Evolutionary conservation across 306 rosid genomes (phyloP), one percentile per base, ranked within the genome.

Genomic region (Quercus glauca): DNA sequence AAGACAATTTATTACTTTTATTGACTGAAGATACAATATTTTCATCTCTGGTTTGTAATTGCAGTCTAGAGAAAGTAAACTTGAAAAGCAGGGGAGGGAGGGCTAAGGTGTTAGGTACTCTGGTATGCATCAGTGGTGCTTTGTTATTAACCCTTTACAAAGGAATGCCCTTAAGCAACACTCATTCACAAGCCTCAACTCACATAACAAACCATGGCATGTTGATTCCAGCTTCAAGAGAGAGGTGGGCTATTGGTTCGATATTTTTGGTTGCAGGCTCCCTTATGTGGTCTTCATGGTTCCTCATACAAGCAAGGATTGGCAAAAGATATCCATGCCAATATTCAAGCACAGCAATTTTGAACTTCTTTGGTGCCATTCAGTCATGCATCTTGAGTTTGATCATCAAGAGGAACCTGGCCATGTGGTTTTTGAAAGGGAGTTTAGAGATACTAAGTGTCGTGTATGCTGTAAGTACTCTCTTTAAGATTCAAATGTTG

Each of bases 241-340:
- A 80, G 77, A 89, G 80, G 74, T 90, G 97, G 97, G 79, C 83
- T 9, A 8, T 86, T 31, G 97, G 97, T 70, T 89, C 99, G 20
- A 55, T 84, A 33, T 78, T 91, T 59, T 56, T 89, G 76, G 76
- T 85, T 58, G 82, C 79, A 73, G 95, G 92, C 51, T 83, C 91
- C 82, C 23, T 92, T 68, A 45, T 87, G 82, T 94, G 99, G 99
- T 88, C 95, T 14, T 92, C 97, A 28, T 94, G 99, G 99, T 94
- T 92, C 68, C 90, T 95, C 20, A 84, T 92, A 81, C 99, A 95
- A 86, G 86, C 89, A 71, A 86, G 84, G 80, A 86, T 92, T 56
- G 83, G 95, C 76, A 83, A 85, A 71, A 88, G 51, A 61, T 92
- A 86, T 70, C 91, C 97, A 60, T 91, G 79, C 75, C 94, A 91